These are phyloP conservation scores for Alternaria gaisen DNA, from an alignment of 2,329 filamentous ascomycete genomes.

Conservation along the genomic window DNA sequence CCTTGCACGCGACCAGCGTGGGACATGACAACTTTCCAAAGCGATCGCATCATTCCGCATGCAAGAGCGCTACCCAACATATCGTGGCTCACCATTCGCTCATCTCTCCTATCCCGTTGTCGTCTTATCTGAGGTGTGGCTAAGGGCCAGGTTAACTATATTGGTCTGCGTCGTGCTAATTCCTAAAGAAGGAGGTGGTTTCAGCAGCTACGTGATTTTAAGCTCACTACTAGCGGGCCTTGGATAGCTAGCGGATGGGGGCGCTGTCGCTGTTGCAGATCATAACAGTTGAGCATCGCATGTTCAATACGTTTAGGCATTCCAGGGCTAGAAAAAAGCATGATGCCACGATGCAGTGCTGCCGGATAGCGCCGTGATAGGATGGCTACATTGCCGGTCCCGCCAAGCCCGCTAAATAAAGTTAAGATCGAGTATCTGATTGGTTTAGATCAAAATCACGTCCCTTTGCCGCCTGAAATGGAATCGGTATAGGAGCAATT, in stretches of 20 bases:
- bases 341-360: constrained; percentile 6
- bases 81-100: constrained; percentile 10
- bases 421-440: constrained; percentile 12
- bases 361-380: constrained; percentile 20
- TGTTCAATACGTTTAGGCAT: background rate
- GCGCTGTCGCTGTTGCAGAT: constrained; percentile 13
- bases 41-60: background rate
- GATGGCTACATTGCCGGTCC: constrained; percentile 23
- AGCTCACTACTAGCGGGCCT: constrained; percentile 45
- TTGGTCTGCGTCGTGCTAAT: constrained; percentile 38
- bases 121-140: constrained; percentile 40
- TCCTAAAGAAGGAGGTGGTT: constrained; percentile 45
- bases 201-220: constrained; percentile 40
- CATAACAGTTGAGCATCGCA: constrained; percentile 11
- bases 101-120: constrained; percentile 20
- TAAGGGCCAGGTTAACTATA: constrained; percentile 32
- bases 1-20: background rate
- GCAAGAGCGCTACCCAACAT: constrained; percentile 8
- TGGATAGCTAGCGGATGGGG: constrained; percentile 28
- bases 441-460: constrained; percentile 20
- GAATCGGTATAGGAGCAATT: constrained; percentile 18
- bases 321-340: background rate
- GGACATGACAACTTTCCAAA: background rate
- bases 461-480: constrained; percentile 13
- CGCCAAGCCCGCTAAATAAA: constrained; percentile 15